Percentiles rank a stretch among this genome's conserved stretches.
Evolutionary conservation across 176 grass and related monocot species (phyloP).

Genomic region (bread wheat (Triticum aestivum)): IWGSC_CS_RefSeq_v2.1 NC_057813.1:490149321-490149820

Average conservation of each 20-base stretch:
- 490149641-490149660: not conserved
- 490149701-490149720: not conserved
- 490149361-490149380: not conserved
- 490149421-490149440: not conserved
- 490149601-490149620: too few relatives aligned
- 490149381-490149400: not conserved
- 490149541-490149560: not conserved
- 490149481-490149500: too few relatives aligned
- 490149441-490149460: not conserved
- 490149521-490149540: not conserved
- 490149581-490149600: not conserved
- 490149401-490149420: not conserved
- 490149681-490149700: not conserved
- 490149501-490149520: too few relatives aligned
- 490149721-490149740: not conserved
- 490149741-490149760: too few relatives aligned
- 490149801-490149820: too few relatives aligned
- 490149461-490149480: not conserved
- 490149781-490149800: not conserved
- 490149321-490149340: too few relatives aligned
- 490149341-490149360: not conserved
- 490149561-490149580: not conserved
- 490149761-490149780: rapidly evolving
- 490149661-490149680: not conserved
- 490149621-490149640: not conserved